Evolutionary conservation across 306 rosid genomes (phyloP), one percentile per base, ranked within the genome.

Genomic region (Quercus wislizeni): DNA sequence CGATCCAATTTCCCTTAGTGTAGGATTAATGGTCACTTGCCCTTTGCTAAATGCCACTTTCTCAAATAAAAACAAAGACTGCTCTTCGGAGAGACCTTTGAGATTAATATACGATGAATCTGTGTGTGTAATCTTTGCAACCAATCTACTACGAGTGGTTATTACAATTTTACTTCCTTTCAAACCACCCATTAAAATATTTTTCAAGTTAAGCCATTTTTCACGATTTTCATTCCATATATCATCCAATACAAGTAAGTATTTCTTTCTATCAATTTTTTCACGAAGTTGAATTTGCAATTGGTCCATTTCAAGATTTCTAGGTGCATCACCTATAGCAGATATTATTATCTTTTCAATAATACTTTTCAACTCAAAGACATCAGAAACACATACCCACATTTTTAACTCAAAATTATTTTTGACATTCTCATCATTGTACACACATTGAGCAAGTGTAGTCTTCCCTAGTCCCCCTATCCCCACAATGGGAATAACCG

Each of bases 391-490:
- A 0, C 51, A 43, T 1, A 9, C 51, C 51, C 51, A 43, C 51
- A 43, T 43, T 43, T 43, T 81, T 19, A 58, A 69, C 18, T 75
- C 76, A 80, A 85, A 87, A 61, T 33, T 28, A 1, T 3, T 15
- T 0, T 27, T 30, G 6, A 83, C 59, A n/a, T 52, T 51, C 1
- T 14, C 56, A 57, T 85, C 85, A 41, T 81, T 88, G 14, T 49
- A 85, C 4, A 82, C 82, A 5, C 77, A 61, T 35, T 88, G 86
- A 71, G 83, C 86, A 55, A 86, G 86, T 1, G 92, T 15, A 1
- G 92, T 88, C 68, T 88, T 88, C 6, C 89, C 89, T 46, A 86
- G 43, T 9, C 88, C 92, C 49, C 91, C 89, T 46, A 88, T 18
- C 12, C 92, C 88, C 28, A 83, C 86, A 9, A 87, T 71, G 1